Evolutionary conservation across 2,329 filamentous ascomycete species (phyloP).

Genomic region (Fonsecaea pedrosoi): DNA sequence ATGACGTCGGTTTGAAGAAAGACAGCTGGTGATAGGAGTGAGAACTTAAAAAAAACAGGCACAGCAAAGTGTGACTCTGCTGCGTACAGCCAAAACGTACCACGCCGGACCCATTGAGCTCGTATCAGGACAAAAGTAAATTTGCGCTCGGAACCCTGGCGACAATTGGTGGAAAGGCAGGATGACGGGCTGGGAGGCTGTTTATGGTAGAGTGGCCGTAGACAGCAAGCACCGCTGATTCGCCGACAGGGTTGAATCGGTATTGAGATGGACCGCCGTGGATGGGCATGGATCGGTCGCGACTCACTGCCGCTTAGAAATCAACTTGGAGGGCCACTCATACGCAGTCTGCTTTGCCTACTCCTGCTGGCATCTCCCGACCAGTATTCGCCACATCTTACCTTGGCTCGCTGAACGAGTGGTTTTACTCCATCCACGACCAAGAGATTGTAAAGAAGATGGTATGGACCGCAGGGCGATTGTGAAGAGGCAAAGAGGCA

Average conservation of each 20-base stretch:
- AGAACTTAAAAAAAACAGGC: slow-evolving; percentile 1
- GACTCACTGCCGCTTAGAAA: slow-evolving; percentile 35
- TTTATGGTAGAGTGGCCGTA: slow-evolving; percentile 4
- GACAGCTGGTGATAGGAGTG: not conserved
- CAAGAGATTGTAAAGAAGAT: not conserved
- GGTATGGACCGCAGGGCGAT: too few relatives aligned
- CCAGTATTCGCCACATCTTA: slow-evolving; percentile 23
- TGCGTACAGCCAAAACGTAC: slow-evolving; percentile 16
- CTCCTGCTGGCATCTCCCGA: slow-evolving; percentile 4
- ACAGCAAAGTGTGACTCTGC: not conserved
- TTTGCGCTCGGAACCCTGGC: slow-evolving; percentile 5
- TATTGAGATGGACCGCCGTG: slow-evolving; percentile 29
- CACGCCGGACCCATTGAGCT: not conserved
- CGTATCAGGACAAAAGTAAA: slow-evolving; percentile 21
- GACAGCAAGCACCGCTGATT: slow-evolving; percentile 32
- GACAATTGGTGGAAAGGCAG: slow-evolving; percentile 15
- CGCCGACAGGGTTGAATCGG: slow-evolving; percentile 18
- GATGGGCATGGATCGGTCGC: slow-evolving; percentile 35
- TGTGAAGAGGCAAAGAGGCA: slow-evolving; percentile 17
- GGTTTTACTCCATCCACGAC: slow-evolving; percentile 21
- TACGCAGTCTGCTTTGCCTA: slow-evolving; percentile 9
- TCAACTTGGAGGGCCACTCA: slow-evolving; percentile 27
- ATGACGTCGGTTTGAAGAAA: slow-evolving; percentile 15
- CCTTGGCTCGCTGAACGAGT: slow-evolving; percentile 16
- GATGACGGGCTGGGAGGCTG: slow-evolving; percentile 23